phyloP scores from a whole-genome alignment of 331 rosid genomes.

The Acacia pycnantha region DNA sequence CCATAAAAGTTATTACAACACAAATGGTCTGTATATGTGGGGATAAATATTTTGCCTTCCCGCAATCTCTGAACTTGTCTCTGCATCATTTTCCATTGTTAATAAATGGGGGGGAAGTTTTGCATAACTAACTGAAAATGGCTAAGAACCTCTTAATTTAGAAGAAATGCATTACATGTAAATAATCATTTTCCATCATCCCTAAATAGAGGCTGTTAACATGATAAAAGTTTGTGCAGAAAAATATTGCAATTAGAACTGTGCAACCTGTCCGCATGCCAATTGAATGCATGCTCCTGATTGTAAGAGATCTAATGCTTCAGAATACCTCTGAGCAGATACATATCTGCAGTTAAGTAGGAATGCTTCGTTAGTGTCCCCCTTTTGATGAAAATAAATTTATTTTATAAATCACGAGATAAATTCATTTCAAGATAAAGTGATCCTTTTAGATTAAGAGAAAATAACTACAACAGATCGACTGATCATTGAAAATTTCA shows the following conservation, averaged over 20 bases:
- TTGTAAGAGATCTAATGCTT: slow-evolving; percentile 83
- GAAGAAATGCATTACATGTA: neutral
- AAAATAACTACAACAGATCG: slow-evolving; percentile 2
- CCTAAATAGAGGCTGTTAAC: neutral
- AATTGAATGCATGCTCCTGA: slow-evolving; percentile 87
- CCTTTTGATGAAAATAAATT: slow-evolving; percentile 16
- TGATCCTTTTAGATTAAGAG: slow-evolving; percentile 1
- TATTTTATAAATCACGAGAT: neutral
- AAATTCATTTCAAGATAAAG: neutral
- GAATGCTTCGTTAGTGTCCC: slow-evolving; percentile 31
- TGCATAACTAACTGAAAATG: neutral
- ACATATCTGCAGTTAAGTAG: slow-evolving; percentile 64
- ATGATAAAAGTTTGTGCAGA: slow-evolving; percentile 16
- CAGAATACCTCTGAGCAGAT: slow-evolving; percentile 70
- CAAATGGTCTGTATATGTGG: neutral
- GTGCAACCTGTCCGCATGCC: slow-evolving; percentile 75
- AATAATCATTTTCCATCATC: slow-evolving; percentile 4
- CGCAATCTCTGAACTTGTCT: neutral
- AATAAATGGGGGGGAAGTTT: neutral
- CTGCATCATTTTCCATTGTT: neutral
- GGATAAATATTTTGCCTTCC: neutral
- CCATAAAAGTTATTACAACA: neutral
- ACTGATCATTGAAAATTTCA: neutral
- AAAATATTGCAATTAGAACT: slow-evolving; percentile 17
- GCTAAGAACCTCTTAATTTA: neutral